Evolutionary conservation across 2,329 filamentous ascomycete species (phyloP), one percentile per base, ranked within the genome.

Genomic region (Penicillium sp.): DNA sequence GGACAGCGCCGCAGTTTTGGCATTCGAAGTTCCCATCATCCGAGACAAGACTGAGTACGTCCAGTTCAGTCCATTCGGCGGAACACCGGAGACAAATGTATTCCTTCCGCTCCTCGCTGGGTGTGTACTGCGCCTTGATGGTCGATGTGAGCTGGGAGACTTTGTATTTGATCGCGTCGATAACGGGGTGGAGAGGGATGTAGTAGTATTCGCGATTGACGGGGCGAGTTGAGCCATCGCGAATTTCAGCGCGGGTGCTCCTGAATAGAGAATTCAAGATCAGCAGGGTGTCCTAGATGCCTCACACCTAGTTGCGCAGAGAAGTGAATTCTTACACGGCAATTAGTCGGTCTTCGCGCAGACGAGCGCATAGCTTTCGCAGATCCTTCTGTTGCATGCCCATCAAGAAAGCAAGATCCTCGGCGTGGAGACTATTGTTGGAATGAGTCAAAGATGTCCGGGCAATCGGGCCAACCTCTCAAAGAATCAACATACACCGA

Each of bases 121-220:
- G 88, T 16, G 90, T 87, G 14, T 90, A 90, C 54, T 91, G 87
- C 14, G 88, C 87, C 75, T 97, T 92, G 55, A 97, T 91, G 51
- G 89, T 87, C 71, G 93, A 92, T 63, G 92, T 92, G 64, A 97
- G 86, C 52, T 88, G 88, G 70, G 93, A 92, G 48, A 96, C 87
- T 59, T 91, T 88, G 83, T 90, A 99, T 74, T 99, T 99, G 76
- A 96, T 95, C 45, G 91, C 91, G 75, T 99, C 94, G 68, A 99
- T 91, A 31, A 93, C 91, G 54, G 91, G 89, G 55, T 94, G 91
- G 68, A 95, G 95, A 71, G 97, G 92, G 71, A 99, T 93, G 75
- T 91, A 99, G 78, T 96, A 99, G 81, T 96, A 99, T 59, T 93
- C 96, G 66, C 91, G 86, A 70, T 89, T 92, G 62, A 89, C 87